These are phyloP conservation scores for Pestalotiopsis fici DNA, from an alignment of 2,329 filamentous ascomycete genomes.

Conservation along the genomic window DNA sequence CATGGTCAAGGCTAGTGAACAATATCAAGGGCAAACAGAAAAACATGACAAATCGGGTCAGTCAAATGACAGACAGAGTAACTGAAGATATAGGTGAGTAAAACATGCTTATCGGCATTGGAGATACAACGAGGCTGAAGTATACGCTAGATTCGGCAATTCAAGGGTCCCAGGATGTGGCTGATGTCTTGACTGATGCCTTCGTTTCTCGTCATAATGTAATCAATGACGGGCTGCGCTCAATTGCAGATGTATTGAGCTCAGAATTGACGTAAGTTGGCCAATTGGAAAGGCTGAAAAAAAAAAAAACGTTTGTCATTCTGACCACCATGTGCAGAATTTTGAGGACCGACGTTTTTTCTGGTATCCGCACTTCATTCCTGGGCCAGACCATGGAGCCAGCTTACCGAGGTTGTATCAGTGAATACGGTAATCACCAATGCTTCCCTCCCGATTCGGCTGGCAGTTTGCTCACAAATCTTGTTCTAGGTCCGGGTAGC, in stretches of 20 bases:
- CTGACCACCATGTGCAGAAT: conserved; percentile 20
- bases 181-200: conserved; percentile 22
- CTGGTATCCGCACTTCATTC: conserved; percentile 36
- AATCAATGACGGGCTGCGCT: conserved; percentile 26
- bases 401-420: conserved; percentile 31
- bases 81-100: conserved; percentile 1
- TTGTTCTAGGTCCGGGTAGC: conserved; percentile 30
- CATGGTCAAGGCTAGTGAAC: conserved; percentile 30
- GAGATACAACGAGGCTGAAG: background rate
- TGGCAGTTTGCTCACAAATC: background rate
- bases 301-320: too few relatives aligned
- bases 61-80: conserved; percentile 14
- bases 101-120: background rate
- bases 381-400: conserved; percentile 37
- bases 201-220: conserved; percentile 28
- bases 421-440: conserved; percentile 22
- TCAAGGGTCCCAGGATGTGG: background rate
- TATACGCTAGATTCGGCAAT: background rate
- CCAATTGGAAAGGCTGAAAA: background rate
- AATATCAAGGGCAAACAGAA: conserved; percentile 17
- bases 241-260: conserved; percentile 22
- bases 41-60: conserved; percentile 10
- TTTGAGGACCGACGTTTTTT: conserved; percentile 33
- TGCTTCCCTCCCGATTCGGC: too few relatives aligned
- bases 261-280: background rate